Base-by-base conservation (phyloP, 1,139 yeast genomes). In the Geotrichum klebahnii region DNA sequence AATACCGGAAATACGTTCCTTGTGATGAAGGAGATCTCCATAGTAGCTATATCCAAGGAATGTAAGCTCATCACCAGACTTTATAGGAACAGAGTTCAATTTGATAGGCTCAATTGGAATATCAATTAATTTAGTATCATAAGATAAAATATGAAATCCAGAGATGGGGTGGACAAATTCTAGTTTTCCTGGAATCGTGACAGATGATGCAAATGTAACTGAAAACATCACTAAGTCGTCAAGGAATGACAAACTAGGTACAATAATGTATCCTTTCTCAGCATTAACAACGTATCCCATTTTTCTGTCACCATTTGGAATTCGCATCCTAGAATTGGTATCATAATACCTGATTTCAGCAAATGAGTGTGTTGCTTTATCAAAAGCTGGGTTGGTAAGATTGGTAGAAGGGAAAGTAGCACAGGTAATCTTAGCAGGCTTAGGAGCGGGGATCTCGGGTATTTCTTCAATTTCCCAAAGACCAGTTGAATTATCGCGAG, bases 151-250 rank as follows among this genome's bases (percentile, higher is more conserved):
- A 1, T 95, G 90, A 67, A 85, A 88, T 61, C 89, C 89, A 61
- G 84, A 88, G 48, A 86, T 80, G 29, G 97, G 97, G 63, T 90
- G 97, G 61, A 88, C 72, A 61, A 88, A 89, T 24, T 82, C 82
- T 24, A 88, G 92, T 55, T 80, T 75, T 0, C 84, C 97, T 0
- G 95, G 89, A 19, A 89, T 77, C 58, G 84, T 81, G 19, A 87
- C 79, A 1, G 95, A 83, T 57, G 89, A 96, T 3, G 96, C 96
- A 63, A 90, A 80, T 2, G 90, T 81, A 24, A 90, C 76, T 48
- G 80, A 75, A 20, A 88, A 76, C 65, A 89, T 96, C 59, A 88
- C 75, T 67, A 90, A 75, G 60, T 86, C 95, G 67, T 88, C 95
- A 3, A 96, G 95, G 16, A 89, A 87, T 52, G 79, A 75, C 54